These are phyloP conservation scores for Marasmius fiardii DNA, from an alignment of 1,284 basidiomycete species.

Conservation along the genomic window DNA sequence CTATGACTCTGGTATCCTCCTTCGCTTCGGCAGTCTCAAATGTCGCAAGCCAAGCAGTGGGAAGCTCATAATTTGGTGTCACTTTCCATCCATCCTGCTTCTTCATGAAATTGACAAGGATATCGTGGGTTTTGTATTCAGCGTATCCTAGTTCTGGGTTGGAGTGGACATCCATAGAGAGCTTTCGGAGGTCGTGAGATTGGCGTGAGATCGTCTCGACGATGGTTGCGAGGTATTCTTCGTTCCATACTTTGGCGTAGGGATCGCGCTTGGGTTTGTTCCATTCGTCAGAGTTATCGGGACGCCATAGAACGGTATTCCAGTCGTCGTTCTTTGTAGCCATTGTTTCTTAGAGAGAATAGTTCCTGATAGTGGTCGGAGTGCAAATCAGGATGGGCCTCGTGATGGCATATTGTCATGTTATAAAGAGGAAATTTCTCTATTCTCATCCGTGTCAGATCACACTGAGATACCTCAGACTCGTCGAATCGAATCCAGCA, in stretches of 20 bases:
- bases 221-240: constrained; percentile 38
- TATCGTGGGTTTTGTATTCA: constrained; percentile 53
- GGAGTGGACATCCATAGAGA: constrained; percentile 74
- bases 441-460: no score
- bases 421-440: no score
- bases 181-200: constrained; percentile 48
- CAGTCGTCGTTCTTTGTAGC: background rate
- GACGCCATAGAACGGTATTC: background rate
- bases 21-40: constrained; percentile 49
- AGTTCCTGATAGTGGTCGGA: no score
- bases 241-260: background rate
- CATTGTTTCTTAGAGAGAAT: background rate
- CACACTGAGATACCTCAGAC: no score
- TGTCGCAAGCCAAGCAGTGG: constrained; percentile 71
- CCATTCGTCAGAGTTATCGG: background rate
- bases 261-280: background rate
- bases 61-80: constrained; percentile 49
- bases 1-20: constrained; percentile 49
- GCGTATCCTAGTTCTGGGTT: constrained; percentile 57
- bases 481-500: no score
- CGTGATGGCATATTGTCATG: no score
- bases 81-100: constrained; percentile 55
- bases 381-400: no score
- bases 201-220: constrained; percentile 52
- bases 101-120: constrained; percentile 52